Evolutionary conservation across 2,329 filamentous ascomycete genomes (phyloP).

Genomic region (Penicillium sp.): DNA sequence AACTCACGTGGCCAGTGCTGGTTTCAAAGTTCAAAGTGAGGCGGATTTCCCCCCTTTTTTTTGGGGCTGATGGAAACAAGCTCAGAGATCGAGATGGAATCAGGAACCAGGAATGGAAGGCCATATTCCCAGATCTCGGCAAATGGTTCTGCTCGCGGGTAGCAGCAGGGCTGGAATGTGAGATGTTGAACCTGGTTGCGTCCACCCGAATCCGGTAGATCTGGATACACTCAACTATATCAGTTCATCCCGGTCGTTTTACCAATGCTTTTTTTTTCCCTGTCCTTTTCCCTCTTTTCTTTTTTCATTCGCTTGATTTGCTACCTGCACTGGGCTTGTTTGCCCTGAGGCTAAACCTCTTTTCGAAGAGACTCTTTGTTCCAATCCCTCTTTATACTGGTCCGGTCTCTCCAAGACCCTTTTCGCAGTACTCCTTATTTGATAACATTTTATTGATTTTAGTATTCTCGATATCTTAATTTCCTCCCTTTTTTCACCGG

Average conservation of each 20-base stretch:
- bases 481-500: neutral
- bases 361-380: conserved; percentile 1
- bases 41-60: conserved; percentile 11
- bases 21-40: conserved; percentile 25
- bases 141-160: conserved; percentile 21
- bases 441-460: neutral
- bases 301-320: conserved; percentile 15
- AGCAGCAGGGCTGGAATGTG: conserved; percentile 29
- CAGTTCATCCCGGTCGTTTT: conserved; percentile 27
- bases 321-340: conserved; percentile 8
- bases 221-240: conserved; percentile 21
- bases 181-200: conserved; percentile 19
- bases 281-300: conserved; percentile 14
- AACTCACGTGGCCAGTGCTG: conserved; percentile 26
- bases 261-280: conserved; percentile 21
- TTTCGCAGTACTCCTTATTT: neutral
- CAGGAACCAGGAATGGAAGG: conserved; percentile 1
- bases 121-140: conserved; percentile 1
- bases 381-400: conserved; percentile 2
- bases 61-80: neutral
- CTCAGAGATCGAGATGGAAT: neutral
- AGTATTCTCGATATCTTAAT: conserved; percentile 1
- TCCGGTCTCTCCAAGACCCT: neutral
- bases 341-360: conserved; percentile 4
- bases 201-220: conserved; percentile 24